Conservation (phyloP, 345 rosid species). For the Citrus sp. region DNA sequence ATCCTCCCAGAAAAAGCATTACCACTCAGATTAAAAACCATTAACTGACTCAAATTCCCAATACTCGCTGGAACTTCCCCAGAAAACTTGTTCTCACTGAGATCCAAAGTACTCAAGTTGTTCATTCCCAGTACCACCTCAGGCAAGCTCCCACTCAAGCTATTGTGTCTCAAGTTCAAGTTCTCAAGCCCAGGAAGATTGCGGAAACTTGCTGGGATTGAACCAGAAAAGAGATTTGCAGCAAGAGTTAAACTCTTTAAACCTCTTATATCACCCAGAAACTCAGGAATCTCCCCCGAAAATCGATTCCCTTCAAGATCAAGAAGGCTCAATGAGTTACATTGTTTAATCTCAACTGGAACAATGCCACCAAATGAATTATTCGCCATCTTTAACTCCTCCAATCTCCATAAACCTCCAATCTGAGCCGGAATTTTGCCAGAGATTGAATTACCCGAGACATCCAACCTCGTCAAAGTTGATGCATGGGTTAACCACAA, state of each 20-base stretch:
- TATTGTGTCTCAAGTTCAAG: constrained; percentile 51
- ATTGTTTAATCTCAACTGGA: constrained; percentile 64
- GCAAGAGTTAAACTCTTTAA: constrained; percentile 61
- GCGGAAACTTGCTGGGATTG: constrained; percentile 48
- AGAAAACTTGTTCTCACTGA: constrained; percentile 57
- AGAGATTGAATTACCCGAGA: constrained; percentile 67
- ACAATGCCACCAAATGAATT: constrained; percentile 62
- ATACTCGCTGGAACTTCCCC: constrained; percentile 53
- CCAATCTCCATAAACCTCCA: constrained; percentile 50
- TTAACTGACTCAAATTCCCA: constrained; percentile 49
- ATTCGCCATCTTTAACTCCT: constrained; percentile 62
- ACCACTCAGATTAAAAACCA: constrained; percentile 52
- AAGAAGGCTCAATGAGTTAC: constrained; percentile 52
- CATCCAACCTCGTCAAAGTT: constrained; percentile 49
- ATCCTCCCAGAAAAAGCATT: constrained; percentile 52
- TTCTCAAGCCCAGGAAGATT: constrained; percentile 48
- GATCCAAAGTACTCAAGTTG: constrained; percentile 64
- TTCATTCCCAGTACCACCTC: constrained; percentile 51
- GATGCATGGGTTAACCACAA: constrained; percentile 50
- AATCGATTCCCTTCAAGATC: constrained; percentile 70
- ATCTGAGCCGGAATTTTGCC: constrained; percentile 61
- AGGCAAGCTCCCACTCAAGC: constrained; percentile 61
- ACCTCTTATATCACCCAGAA: constrained; percentile 50
- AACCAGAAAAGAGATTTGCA: constrained; percentile 64
- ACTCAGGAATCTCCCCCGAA: constrained; percentile 60